Base-by-base conservation (phyloP, 228 moss, liverwort and hornwort species). In the Sphagnum magellanicum region DNA sequence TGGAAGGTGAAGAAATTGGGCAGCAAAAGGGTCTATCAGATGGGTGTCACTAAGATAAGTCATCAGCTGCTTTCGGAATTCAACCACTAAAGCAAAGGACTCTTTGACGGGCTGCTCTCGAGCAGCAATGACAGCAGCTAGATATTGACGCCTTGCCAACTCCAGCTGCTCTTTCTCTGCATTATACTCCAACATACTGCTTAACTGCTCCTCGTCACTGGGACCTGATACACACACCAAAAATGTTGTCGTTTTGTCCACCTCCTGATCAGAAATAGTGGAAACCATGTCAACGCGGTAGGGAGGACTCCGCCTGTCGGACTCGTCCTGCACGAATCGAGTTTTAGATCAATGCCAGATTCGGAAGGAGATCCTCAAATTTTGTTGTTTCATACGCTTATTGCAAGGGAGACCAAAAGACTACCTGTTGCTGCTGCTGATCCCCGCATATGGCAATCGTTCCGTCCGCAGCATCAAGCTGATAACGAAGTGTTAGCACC, bases 381-480 rank as follows among this genome's bases (percentile, higher is more conserved):
- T 12, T 8, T 55, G 9, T 8, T 55, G 9, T 55, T 55, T 8
- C 9, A 0, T 12, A 55, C 55, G 55, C 9, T 12, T 8, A 55
- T 8, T 55, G 8, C 8, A 8, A 12, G 55, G 9, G 12, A 1
- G 1, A 55, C 8, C 55, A 55, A 1, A 55, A 55, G 55, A 55
- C 12, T 8, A 55, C 55, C 55, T 55, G 55, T 12, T 55, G 55
- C 55, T 8, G 12, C 8, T 12, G 9, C 55, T 8, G 73, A 60
- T 70, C 81, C 55, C 76, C 83, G 11, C 78, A 75, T 59, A 81
- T 67, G 59, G 80, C 83, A 63, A 78, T 87, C 32, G 32, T 32
- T 48, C 80, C 78, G 68, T 88, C 84, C 49, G 81, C 81, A 69
- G 87, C 87, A 76, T 88, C 88, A 66, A 88, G 88, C 80, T 88